A percentile compares a stretch with the other conserved stretches of the same genome.
These are phyloP conservation scores for Hygrophila difformis DNA, from an alignment of 257 asterid genomes.

Conservation along the genomic window DNA sequence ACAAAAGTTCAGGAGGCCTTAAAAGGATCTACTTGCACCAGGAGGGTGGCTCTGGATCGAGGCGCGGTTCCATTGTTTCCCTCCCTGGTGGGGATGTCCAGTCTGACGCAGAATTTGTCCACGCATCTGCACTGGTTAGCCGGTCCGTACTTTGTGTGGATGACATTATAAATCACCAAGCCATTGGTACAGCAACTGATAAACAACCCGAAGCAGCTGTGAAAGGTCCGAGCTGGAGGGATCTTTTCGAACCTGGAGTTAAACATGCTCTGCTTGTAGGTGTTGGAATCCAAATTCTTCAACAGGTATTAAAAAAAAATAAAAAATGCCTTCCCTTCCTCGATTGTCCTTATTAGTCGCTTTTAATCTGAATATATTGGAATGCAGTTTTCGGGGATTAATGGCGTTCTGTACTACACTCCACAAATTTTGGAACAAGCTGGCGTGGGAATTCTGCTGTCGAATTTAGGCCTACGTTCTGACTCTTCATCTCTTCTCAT, in stretches of 20 bases:
- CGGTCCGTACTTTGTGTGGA: constrained; percentile 64
- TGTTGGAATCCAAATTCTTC: constrained; percentile 85
- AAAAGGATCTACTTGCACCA: constrained; percentile 84
- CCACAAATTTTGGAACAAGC: constrained; percentile 99
- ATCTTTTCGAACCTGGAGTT: constrained; percentile 87
- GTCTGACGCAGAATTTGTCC: constrained; percentile 47
- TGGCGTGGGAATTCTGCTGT: constrained; percentile 87
- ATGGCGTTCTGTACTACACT: constrained; percentile 91
- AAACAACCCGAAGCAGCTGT: constrained; percentile 25
- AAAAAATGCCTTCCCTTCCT: too few species aligned
- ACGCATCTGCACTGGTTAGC: constrained; percentile 93
- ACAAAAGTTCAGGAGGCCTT: constrained; percentile 49
- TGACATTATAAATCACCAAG: constrained; percentile 34
- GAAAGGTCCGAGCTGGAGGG: constrained; percentile 56
- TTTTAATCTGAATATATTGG: too few species aligned
- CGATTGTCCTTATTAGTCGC: too few species aligned
- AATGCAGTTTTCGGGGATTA: constrained; percentile 85
- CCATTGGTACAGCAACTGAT: constrained; percentile 39
- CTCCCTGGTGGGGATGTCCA: constrained; percentile 40
- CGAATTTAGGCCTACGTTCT: constrained; percentile 65
- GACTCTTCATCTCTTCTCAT: constrained; percentile 90
- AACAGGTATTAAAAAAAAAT: constrained; percentile 91
- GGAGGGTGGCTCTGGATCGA: constrained; percentile 48
- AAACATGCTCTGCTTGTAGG: constrained; percentile 88
- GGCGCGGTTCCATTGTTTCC: constrained; percentile 66